Base-by-base conservation (phyloP, 352 stramenopile species). In the Pythium rhizo-oryzae region DNA sequence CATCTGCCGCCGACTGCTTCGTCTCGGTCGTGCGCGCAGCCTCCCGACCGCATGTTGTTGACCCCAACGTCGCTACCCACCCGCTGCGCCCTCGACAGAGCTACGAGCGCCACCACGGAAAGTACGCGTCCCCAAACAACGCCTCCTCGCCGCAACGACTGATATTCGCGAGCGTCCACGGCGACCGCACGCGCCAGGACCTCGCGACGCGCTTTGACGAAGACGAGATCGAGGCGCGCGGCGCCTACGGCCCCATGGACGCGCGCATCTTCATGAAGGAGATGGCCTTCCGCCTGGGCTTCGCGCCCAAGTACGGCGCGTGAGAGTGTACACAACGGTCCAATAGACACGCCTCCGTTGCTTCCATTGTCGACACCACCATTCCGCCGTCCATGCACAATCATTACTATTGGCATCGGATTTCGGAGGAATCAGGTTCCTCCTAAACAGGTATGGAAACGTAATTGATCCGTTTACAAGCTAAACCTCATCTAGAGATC, bases 301-400 rank as follows among this genome's bases (percentile, higher is more conserved):
- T 77, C 21, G 80, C 82, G 2, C 86, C 86, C 3, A 94, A 94
- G 70, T 94, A 94, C 64, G 86, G 86, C 19, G 86, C 86, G n/a
- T 76, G 55, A 71, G 24, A 46, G 21, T 59, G 21, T 37, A n/a
- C 19, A 25, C 15, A 51, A 28, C 8, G 1, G 35, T 28, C 18
- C 19, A 30, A 25, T 3, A 19, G 8, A 47, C 41, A 21, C 41
- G 9, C 4, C 18, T 46, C 39, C 39, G 18, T 46, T 46, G 11
- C 39, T 13, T 46, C 12, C 41, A 47, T 47, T 12, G 37, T 18
- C 37, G 11, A 43, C 2, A 33, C 28, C 28, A 33, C 28, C 15
- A 12, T 43, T 43, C 37, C 15, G 37, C 15, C 11, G 13, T 43
- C 11, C 8, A 43, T 43, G 11, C 18, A 21, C 41, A 8, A 47